Base-by-base conservation (phyloP, 148 eudicot species). In the Mesembryanthemum crystallinum region DNA sequence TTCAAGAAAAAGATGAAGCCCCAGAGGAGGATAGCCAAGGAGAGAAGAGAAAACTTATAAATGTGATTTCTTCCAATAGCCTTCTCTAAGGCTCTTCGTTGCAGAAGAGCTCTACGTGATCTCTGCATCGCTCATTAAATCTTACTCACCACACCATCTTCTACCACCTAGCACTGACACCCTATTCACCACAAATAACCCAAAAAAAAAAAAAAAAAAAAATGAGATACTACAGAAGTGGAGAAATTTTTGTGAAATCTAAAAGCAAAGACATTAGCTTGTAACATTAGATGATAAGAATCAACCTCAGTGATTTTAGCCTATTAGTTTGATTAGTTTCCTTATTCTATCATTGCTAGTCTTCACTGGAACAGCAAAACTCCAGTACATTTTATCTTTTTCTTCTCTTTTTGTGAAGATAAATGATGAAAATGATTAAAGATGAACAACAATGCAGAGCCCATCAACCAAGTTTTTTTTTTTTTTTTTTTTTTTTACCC, bases 31-130 rank as follows among this genome's bases (percentile, higher is more conserved):
- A 90, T 65, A 62, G 84, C 84, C 20, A 90, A 75, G 42, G 97
- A 88, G 30, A 95, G 62, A 60, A 95, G 62, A 60, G 98, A 95
- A 77, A 88, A 80, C 61, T 86, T 89, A 76, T 79, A 90, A 76
- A 89, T 80, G 51, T 73, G 84, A 58, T 60, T 86, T 79, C 86
- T 81, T 29, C 90, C 89, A 71, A 83, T 75, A 21, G 80, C 82
- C 69, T 86, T 84, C 70, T 85, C 81, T 76, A 88, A 83, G 81
- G 88, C 94, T 86, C 92, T 89, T 78, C 97, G 84, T 65, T 82
- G 85, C 32, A 89, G 94, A 89, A 92, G 93, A 95, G 97, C 94
- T 89, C 82, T 92, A 73, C 94, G 94, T 85, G 99, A 91, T 85
- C 90, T 89, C 89, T 92, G 98, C 97, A 90, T 90, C 82, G 88